A percentile compares a stretch with the other conserved stretches of the same genome.
phyloP scores from a whole-genome alignment of 1,284 basidiomycete species.

The Melampsora larici-populina region DNA sequence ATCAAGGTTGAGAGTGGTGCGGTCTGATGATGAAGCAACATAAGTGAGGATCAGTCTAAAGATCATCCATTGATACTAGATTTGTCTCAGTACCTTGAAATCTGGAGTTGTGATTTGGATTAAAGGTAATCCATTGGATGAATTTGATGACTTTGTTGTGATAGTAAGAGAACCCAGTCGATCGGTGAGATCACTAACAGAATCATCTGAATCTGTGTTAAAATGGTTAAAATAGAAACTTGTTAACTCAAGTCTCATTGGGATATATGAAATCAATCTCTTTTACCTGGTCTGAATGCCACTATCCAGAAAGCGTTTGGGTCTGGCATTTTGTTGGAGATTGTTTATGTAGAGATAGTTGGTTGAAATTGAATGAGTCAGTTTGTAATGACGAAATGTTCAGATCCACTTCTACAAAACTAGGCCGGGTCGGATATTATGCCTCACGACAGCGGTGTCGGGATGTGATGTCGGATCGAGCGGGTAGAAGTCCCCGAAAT shows the following conservation, averaged over 20 bases:
- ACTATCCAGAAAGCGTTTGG: constrained; percentile 42
- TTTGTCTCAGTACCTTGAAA: constrained; percentile 31
- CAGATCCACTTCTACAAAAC: no score
- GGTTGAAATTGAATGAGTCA: no score
- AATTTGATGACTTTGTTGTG: neutral
- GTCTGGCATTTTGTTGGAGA: constrained; percentile 27
- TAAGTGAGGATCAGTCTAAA: neutral
- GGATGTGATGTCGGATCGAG: no score
- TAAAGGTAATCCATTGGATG: constrained; percentile 19
- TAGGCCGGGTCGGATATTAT: no score
- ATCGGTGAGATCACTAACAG: constrained; percentile 31
- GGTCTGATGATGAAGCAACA: constrained; percentile 61
- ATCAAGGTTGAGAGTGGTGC: constrained; percentile 90
- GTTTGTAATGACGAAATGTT: no score
- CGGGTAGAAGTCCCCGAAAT: no score
- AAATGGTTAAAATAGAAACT: neutral
- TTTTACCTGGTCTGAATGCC: constrained; percentile 39
- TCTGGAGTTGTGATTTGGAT: constrained; percentile 31
- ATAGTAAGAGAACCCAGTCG: constrained; percentile 24
- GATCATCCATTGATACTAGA: neutral
- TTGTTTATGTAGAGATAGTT: neutral
- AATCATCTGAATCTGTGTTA: constrained; percentile 38
- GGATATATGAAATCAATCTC: neutral
- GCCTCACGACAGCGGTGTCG: no score
- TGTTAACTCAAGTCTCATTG: neutral